Evolutionary conservation across 2,329 filamentous ascomycete species (phyloP), one percentile per base, ranked within the genome.

Genomic region (Trichoderma sp.): DNA sequence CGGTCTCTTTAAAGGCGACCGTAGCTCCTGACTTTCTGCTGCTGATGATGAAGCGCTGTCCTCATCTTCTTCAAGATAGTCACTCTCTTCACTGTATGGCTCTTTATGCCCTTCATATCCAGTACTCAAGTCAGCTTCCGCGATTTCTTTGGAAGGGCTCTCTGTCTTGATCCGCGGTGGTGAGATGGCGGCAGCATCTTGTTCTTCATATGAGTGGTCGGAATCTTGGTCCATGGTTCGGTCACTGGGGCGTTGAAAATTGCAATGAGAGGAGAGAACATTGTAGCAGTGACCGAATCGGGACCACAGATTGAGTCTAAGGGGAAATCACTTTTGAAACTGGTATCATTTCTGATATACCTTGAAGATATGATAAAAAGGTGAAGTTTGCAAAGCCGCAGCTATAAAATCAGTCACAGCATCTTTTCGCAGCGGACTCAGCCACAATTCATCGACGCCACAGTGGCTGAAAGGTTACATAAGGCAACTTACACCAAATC

Each of bases 151-250:
- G 41, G 16, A 16, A 38, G 16, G 14, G 21, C 24, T 16, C n/a
- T 74, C 73, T 7, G 66, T 35, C 12, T 71, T 77, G 74, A 80
- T 53, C 75, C 76, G 74, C 53, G 76, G 14, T 41, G 50, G 64
- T 60, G 76, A 62, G 29, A 69, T 62, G 31, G 71, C 60, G 11
- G 59, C 35, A 45, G 63, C 24, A 38, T 75, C 67, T 31, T 41
- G 69, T 62, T 78, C 71, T 38, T 79, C 79, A 56, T 78, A 12
- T 24, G 75, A 71, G 66, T 77, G 76, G 69, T 79, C 78, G 72
- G 77, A 75, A 76, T 81, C 79, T 68, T 80, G 76, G 68, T 83
- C 82, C 83, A 84, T 84, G 75, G 67, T 82, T 77, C 71, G 75
- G 79, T 79, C 75, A 71, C 73, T 75, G 74, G 75, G 76, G 62